Base-by-base conservation (phyloP, 345 rosid genomes). In the Euphorbia lathyris region DNA sequence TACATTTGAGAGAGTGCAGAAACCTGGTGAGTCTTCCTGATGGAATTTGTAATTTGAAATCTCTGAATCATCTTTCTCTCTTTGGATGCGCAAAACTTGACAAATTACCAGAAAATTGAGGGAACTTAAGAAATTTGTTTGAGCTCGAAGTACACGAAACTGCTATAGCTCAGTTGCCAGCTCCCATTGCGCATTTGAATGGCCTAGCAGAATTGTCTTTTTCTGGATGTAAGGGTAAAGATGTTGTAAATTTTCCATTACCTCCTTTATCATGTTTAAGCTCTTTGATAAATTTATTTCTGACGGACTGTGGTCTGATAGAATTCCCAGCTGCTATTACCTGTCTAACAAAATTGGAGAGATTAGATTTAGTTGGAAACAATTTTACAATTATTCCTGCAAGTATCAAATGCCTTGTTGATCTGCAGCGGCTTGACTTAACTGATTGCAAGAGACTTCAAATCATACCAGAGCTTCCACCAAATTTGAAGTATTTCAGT, bases 11-110 rank as follows among this genome's bases (percentile, higher is more conserved):
- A 38, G 20, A 43, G 36, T 34, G 68, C 47, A 52, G 10, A 20
- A 71, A n/a, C 2, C 52, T 71, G 16, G 27, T 10, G 1, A 13
- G 45, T 48, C 9, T 60, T 8, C 48, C 66, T 47, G 32, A 27
- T 8, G 34, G 58, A n/a, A 60, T 60, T 29, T 38, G 55, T 14
- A 26, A 19, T 17, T 7, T 70, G 47, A 23, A 2, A 48, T 60
- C 30, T 34, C 73, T 70, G 7, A 0, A 0, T 59, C 26, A 0
- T 9, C 75, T 72, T 9, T 4, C 19, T 56, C 69, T 72, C 1
- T 25, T 13, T 19, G 42, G 63, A 20, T 72, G 75, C 57, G 4
- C 57, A 40, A 48, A 27, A 22, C 69, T 72, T n/a, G 20, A 47
- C 0, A 32, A 20, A 14, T 27, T 70, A 14, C 65, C 73, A 5